These are phyloP conservation scores for Neospermospora avenae DNA, from an alignment of 2,329 filamentous ascomycete genomes.

Conservation along the genomic window DNA sequence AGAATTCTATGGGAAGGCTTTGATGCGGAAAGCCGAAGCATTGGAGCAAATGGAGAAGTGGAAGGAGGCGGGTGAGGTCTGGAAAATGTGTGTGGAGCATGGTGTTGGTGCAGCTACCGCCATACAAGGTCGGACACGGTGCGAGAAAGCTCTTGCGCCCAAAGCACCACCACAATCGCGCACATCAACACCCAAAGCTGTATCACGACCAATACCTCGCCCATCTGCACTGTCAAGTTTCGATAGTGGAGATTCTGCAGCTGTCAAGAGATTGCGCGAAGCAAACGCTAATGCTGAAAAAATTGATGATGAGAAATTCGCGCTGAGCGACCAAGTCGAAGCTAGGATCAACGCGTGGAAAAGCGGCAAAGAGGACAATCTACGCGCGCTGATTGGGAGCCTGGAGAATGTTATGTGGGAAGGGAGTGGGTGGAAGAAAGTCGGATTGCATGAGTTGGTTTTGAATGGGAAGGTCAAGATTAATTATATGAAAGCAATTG, in stretches of 20 bases:
- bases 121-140: conserved; percentile 81
- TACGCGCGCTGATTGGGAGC: conserved; percentile 82
- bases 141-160: conserved; percentile 78
- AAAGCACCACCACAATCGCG: conserved; percentile 53
- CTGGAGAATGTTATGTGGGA: conserved; percentile 90
- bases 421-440: conserved; percentile 92
- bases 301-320: conserved; percentile 91
- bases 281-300: conserved; percentile 83
- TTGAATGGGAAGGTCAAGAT: conserved; percentile 96
- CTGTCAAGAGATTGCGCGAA: conserved; percentile 76
- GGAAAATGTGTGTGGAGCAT: conserved; percentile 78
- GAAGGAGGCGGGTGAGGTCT: conserved; percentile 75
- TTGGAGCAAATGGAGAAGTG: conserved; percentile 95
- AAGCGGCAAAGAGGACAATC: conserved; percentile 86
- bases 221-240: conserved; percentile 43
- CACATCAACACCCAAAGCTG: conserved; percentile 43
- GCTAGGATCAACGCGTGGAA: conserved; percentile 77
- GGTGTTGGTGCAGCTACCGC: conserved; percentile 84
- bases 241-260: conserved; percentile 56
- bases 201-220: conserved; percentile 43
- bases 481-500: conserved; percentile 98
- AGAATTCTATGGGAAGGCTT: conserved; percentile 88
- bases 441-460: conserved; percentile 89
- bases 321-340: conserved; percentile 80
- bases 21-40: conserved; percentile 93